These are phyloP conservation scores for Myriosclerotinia curreyana DNA, from an alignment of 2,329 filamentous ascomycete species.

Conservation along the genomic window DNA sequence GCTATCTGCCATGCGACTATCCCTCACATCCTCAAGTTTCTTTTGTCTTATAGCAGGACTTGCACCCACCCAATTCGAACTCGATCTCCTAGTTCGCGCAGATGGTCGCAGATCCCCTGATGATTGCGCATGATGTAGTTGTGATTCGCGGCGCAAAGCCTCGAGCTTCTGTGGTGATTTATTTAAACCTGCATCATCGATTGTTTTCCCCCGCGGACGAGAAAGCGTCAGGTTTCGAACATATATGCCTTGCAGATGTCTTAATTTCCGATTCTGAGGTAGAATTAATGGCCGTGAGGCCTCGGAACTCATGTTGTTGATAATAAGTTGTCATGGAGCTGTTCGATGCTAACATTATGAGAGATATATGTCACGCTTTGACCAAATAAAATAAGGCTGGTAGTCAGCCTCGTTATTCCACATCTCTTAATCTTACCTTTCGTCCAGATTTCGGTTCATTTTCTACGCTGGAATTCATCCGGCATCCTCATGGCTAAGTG, in stretches of 20 bases:
- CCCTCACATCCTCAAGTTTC: slow-evolving; percentile 70
- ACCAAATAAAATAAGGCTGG: slow-evolving; percentile 10
- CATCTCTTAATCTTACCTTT: no score
- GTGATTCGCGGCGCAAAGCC: slow-evolving; percentile 46
- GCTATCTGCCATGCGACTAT: slow-evolving; percentile 72
- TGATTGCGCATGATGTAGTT: slow-evolving; percentile 55
- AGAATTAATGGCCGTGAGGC: slow-evolving; percentile 49
- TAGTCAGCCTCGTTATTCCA: not conserved
- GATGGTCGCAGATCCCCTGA: slow-evolving; percentile 48
- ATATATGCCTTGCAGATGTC: slow-evolving; percentile 83
- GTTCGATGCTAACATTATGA: not conserved
- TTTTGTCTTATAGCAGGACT: slow-evolving; percentile 63
- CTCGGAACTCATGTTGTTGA: slow-evolving; percentile 37
- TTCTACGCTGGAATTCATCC: no score
- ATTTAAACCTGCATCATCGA: slow-evolving; percentile 73
- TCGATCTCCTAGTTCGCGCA: slow-evolving; percentile 52
- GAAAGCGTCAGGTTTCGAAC: slow-evolving; percentile 78
- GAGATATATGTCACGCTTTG: not conserved
- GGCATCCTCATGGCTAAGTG: no score
- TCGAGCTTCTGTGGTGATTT: slow-evolving; percentile 61
- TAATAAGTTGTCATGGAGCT: slow-evolving; percentile 16
- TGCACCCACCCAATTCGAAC: slow-evolving; percentile 60
- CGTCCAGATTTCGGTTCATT: no score
- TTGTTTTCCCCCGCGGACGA: slow-evolving; percentile 56
- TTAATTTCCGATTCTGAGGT: slow-evolving; percentile 78